These are phyloP conservation scores for Talaromyces sp. DNA, from an alignment of 2,329 filamentous ascomycete genomes.

Conservation along the genomic window DNA sequence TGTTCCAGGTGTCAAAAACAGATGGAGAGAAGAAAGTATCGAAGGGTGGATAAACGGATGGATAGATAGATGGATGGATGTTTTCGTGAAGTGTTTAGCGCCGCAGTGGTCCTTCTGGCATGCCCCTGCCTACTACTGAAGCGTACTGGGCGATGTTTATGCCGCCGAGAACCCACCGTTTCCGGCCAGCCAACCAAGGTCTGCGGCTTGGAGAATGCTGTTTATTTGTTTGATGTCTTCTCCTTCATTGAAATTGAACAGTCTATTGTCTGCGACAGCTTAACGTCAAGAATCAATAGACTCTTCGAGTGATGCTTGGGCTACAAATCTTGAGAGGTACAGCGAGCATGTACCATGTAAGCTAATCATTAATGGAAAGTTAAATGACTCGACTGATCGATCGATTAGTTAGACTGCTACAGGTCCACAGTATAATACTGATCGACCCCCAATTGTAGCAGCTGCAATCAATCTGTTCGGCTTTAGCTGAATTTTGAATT, in stretches of 20 bases:
- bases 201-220: background rate
- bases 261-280: background rate
- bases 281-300: background rate
- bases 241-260: background rate
- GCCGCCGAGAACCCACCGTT: constrained; percentile 1
- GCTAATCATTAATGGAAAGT: background rate
- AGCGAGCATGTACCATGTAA: too few species aligned
- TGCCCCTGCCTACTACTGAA: too few species aligned
- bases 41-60: constrained; percentile 4
- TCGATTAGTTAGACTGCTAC: background rate
- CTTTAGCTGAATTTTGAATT: background rate
- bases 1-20: background rate
- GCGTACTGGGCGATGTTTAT: constrained; percentile 6
- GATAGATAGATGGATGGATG: background rate
- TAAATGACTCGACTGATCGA: background rate
- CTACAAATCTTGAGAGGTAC: background rate
- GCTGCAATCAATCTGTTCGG: background rate
- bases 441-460: background rate
- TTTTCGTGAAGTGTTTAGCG: constrained; percentile 9
- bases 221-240: background rate
- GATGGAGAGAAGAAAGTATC: too few species aligned
- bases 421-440: background rate
- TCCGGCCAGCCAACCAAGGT: background rate
- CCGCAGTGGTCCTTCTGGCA: constrained; percentile 1
- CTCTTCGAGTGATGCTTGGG: background rate